Conservation (phyloP, 2,329 filamentous ascomycete genomes). For the Fusarium buharicum region DNA sequence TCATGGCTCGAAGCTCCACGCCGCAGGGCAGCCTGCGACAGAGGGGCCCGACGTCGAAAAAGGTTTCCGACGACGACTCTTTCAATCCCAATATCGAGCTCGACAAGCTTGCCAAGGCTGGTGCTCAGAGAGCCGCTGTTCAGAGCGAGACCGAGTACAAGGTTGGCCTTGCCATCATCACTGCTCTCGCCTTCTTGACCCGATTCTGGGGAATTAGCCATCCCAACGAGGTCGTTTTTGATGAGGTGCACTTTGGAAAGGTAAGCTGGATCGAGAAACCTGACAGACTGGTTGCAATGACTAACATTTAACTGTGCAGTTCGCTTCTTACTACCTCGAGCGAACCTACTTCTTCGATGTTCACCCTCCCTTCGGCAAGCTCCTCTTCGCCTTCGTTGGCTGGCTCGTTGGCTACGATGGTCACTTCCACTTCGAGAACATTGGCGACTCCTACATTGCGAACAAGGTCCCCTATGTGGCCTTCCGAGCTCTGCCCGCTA, state of each 20-base stretch:
- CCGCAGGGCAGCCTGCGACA: slow-evolving; percentile 70
- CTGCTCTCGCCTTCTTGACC: slow-evolving; percentile 85
- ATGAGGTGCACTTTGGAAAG: slow-evolving; percentile 99
- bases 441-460: slow-evolving; percentile 95
- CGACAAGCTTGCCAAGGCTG: slow-evolving; percentile 60
- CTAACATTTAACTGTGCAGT: slow-evolving; percentile 56
- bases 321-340: slow-evolving; percentile 86
- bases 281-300: slow-evolving; percentile 4
- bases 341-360: slow-evolving; percentile 99
- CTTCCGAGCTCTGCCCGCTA: slow-evolving; percentile 90
- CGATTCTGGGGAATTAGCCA: slow-evolving; percentile 97
- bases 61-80: slow-evolving; percentile 51
- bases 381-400: slow-evolving; percentile 95
- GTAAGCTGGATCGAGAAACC: slow-evolving; percentile 60
- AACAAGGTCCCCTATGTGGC: slow-evolving; percentile 98
- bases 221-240: slow-evolving; percentile 96
- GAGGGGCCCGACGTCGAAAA: slow-evolving; percentile 65
- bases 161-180: slow-evolving; percentile 80
- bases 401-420: slow-evolving; percentile 98
- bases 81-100: slow-evolving; percentile 59
- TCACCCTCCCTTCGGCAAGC: slow-evolving; percentile 97
- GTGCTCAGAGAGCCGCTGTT: slow-evolving; percentile 49
- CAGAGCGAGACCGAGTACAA: slow-evolving; percentile 85
- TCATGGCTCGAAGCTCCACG: slow-evolving; percentile 61
- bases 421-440: slow-evolving; percentile 98